These are phyloP conservation scores for Lactarius pseudohatsudake DNA, from an alignment of 768 basidiomycete genomes.

Conservation along the genomic window DNA sequence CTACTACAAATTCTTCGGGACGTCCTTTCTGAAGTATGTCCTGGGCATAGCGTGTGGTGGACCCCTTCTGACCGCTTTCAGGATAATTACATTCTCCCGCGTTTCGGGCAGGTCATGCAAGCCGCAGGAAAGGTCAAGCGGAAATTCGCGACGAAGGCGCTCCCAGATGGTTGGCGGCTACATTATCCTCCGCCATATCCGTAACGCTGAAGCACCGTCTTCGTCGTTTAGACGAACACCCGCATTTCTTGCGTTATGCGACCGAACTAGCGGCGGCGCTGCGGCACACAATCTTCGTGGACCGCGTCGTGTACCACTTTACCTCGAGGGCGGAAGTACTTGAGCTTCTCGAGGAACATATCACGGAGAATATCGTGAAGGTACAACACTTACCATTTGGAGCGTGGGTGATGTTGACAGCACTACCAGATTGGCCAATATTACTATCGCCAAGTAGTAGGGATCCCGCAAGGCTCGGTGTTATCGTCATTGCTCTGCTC, in stretches of 20 bases:
- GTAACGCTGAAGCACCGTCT: neutral
- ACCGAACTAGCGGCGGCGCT: conserved; percentile 61
- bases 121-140: conserved; percentile 57
- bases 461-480: conserved; percentile 97
- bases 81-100: conserved; percentile 73
- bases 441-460: conserved; percentile 86
- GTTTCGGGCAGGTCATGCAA: conserved; percentile 64
- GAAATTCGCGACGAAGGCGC: conserved; percentile 57
- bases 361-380: conserved; percentile 91
- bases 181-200: neutral
- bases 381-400: conserved; percentile 37
- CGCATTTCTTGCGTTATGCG: conserved; percentile 72
- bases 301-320: conserved; percentile 66
- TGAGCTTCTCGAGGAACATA: conserved; percentile 81
- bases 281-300: conserved; percentile 79
- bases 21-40: conserved; percentile 66
- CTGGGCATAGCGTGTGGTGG: neutral
- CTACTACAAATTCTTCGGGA: conserved; percentile 73
- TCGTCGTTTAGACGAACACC: conserved; percentile 59
- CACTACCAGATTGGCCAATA: conserved; percentile 65
- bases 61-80: conserved; percentile 33
- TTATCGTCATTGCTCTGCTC: conserved; percentile 92
- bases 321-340: conserved; percentile 61
- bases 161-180: conserved; percentile 57
- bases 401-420: neutral